Base-by-base conservation (phyloP, 768 basidiomycete species). In the Mycena filopes region DNA sequence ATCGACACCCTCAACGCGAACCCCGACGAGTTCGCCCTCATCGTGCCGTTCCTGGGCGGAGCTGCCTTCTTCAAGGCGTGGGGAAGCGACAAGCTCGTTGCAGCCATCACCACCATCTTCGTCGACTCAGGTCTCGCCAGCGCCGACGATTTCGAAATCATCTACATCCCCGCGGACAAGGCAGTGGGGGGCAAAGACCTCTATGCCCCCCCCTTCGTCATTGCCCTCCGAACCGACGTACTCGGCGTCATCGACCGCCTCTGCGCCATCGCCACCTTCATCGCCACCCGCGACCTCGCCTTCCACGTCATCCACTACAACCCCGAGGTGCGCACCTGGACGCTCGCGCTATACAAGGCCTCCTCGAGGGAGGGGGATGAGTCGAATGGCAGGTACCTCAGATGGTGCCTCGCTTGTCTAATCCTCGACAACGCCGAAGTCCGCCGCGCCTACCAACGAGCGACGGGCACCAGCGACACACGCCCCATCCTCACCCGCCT, bases 261-360 rank as follows among this genome's bases (percentile, higher is more conserved):
- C 4, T 4, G 10, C 45, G 8, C 8, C 11, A 48, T 40, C 33
- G 31, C 21, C 3, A 47, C 25, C n/a, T 58, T 47, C 38, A 12
- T 33, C 15, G 1, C 2, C 33, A 28, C 3, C 36, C 23, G 0
- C 3, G 56, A 47, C 56, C 56, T 48, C 6, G 33, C 31, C 33
- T 58, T 58, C 56, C 23, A 29, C 46, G 40, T 58, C 20, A 1
- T 58, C 45, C 31, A 36, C 15, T 48, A 38, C 38, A 4, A 29
- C 16, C 56, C 46, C 4, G 46, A 38, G 12, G 31, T 29, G n/a
- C 45, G 46, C 46, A 58, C 56, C 15, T 58, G 56, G 56, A 40
- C 38, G 1, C 6, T 58, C 45, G 46, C 18, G 2, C 56, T 58
- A 29, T 48, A 4, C 20, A 48, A 18, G 2, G 45, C 20, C 15